phyloP scores from a whole-genome alignment of 768 basidiomycete genomes.

The Mycena epipterygia region DNA sequence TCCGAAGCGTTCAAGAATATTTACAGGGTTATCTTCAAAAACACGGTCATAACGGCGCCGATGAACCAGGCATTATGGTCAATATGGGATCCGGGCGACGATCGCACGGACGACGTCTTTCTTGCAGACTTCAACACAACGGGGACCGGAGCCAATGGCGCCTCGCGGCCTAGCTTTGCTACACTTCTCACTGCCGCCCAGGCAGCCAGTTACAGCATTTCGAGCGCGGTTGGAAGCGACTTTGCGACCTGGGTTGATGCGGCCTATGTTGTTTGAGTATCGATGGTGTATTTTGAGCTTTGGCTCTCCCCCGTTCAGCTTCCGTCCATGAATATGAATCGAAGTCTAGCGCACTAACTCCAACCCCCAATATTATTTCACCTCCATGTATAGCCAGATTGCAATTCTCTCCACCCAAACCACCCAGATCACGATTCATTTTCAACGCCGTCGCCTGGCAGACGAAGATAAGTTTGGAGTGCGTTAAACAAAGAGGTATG shows the following conservation, averaged over 20 bases:
- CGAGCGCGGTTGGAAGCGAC: slow-evolving; percentile 62
- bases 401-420: no score
- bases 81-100: slow-evolving; percentile 54
- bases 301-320: no score
- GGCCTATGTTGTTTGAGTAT: slow-evolving; percentile 49
- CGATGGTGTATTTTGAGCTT: neutral
- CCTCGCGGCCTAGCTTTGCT: slow-evolving; percentile 55
- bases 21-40: slow-evolving; percentile 62
- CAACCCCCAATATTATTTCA: no score
- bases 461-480: no score
- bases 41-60: slow-evolving; percentile 56
- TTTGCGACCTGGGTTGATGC: slow-evolving; percentile 62
- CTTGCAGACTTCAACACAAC: slow-evolving; percentile 63
- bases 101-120: slow-evolving; percentile 57
- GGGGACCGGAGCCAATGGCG: slow-evolving; percentile 53
- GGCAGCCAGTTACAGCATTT: slow-evolving; percentile 55
- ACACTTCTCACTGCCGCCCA: slow-evolving; percentile 53
- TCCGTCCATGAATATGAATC: no score
- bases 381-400: no score
- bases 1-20: neutral
- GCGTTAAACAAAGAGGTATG: no score
- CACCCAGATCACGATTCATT: no score
- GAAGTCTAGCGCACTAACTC: no score
- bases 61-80: slow-evolving; percentile 62
- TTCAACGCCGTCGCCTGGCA: no score